Base-by-base conservation (phyloP, 306 rosid species). In the Adenanthera pavonina region DNA sequence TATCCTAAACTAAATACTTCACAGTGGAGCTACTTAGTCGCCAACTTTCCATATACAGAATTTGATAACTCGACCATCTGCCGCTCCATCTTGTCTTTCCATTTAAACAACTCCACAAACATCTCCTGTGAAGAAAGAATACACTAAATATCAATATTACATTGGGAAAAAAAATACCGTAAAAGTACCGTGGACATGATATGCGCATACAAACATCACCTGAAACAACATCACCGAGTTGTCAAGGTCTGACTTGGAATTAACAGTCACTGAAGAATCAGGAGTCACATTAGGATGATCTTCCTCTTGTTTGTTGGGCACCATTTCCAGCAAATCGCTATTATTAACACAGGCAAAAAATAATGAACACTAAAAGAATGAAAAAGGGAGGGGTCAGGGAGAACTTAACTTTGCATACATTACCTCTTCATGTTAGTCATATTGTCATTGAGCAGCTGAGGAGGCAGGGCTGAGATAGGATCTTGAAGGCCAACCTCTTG, bases 11-110 rank as follows among this genome's bases (percentile, higher is more conserved):
- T 69, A 65, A 80, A 76, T 48, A 75, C 87, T 77, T 72, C 57
- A 43, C 51, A 36, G 49, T 35, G 75, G 70, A 81, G 77, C 86
- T 71, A 83, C 81, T 83, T 86, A 74, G 78, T 69, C 47, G 87
- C 81, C 87, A 89, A 88, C 89, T 90, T 85, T 77, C 88, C 87
- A 82, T 68, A 81, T 81, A 92, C 87, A 17, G 88, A 69, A 84
- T 90, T 88, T 47, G 93, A 82, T 64, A 94, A 49, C 81, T 92
- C 95, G 77, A 78, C 49, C 79, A 94, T 83, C 89, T 87, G 92
- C 86, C 87, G 90, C 84, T 94, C 98, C 82, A 80, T 86, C 81
- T 85, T 83, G 75, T 92, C 94, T 86, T 88, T 94, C 98, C 98
- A 94, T 81, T 86, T 92, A 62, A 83, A 83, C 72, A 92, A 82